Evolutionary conservation across 495 filamentous ascomycete genomes (phyloP).

Genomic region (Tuber microsphaerosporum): DNA sequence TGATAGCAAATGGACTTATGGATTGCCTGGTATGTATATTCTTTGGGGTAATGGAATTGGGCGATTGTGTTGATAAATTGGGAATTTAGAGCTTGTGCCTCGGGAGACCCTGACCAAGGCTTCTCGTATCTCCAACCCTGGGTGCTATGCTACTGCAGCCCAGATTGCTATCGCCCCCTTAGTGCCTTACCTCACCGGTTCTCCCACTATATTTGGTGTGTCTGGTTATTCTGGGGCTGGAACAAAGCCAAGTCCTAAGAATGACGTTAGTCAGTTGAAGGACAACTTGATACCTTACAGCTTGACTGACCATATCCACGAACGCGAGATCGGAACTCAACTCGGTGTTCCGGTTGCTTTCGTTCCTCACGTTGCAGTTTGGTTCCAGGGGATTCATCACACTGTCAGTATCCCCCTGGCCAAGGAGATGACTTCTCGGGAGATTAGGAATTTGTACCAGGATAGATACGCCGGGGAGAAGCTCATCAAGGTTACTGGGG

Average conservation of each 20-base stretch:
- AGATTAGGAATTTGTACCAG: slow-evolving; percentile 91
- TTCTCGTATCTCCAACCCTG: slow-evolving; percentile 85
- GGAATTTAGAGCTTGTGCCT: slow-evolving; percentile 59
- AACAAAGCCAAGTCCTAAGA: slow-evolving; percentile 92
- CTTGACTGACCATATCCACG: slow-evolving; percentile 92
- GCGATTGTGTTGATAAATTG: slow-evolving; percentile 12
- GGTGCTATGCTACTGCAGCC: slow-evolving; percentile 95
- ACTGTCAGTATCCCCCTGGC: slow-evolving; percentile 83
- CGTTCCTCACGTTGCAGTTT: slow-evolving; percentile 87
- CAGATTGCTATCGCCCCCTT: slow-evolving; percentile 85
- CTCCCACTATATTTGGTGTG: slow-evolving; percentile 85
- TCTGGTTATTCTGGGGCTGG: slow-evolving; percentile 95
- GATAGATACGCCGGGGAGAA: slow-evolving; percentile 93
- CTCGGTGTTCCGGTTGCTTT: slow-evolving; percentile 75
- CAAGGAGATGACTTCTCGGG: slow-evolving; percentile 74
- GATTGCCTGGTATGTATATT: slow-evolving; percentile 56
- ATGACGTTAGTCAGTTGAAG: slow-evolving; percentile 78
- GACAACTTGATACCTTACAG: slow-evolving; percentile 91
- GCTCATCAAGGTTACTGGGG: slow-evolving; percentile 84
- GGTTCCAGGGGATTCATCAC: slow-evolving; percentile 97
- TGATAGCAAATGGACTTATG: slow-evolving; percentile 84
- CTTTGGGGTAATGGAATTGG: background rate
- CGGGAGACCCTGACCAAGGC: slow-evolving; percentile 71
- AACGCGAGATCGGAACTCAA: slow-evolving; percentile 77
- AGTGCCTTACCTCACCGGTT: slow-evolving; percentile 65